A percentile compares a stretch with the other conserved stretches of the same genome.
phyloP scores from a whole-genome alignment of 306 rosid species.

The Ceratonia siliqua region DNA sequence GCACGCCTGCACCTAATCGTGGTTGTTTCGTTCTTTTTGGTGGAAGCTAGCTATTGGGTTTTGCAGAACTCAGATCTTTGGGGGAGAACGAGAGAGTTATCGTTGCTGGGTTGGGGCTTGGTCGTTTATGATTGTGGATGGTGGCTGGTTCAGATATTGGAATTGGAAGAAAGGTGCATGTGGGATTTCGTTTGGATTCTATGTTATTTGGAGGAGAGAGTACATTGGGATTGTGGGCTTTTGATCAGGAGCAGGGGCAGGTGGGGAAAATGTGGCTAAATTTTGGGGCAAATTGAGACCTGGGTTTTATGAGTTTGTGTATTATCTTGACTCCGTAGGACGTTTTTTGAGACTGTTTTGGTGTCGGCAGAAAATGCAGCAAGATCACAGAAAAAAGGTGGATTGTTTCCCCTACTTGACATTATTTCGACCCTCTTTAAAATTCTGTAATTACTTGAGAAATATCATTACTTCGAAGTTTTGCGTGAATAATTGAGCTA shows the following conservation, averaged over 20 bases:
- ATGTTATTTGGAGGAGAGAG: constrained; percentile 52
- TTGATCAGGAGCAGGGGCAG: constrained; percentile 80
- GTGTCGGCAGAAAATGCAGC: constrained; percentile 66
- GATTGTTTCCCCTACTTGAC: neutral
- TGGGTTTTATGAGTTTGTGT: constrained; percentile 24
- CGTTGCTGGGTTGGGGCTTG: constrained; percentile 33
- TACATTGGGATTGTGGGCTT: constrained; percentile 57
- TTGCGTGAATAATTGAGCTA: constrained; percentile 26
- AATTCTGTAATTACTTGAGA: neutral
- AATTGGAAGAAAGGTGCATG: constrained; percentile 60
- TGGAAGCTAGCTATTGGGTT: neutral
- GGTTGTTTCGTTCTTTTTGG: neutral
- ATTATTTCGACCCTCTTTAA: constrained; percentile 7
- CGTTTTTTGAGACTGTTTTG: constrained; percentile 32
- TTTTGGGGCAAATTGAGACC: constrained; percentile 24
- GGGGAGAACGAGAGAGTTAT: constrained; percentile 37
- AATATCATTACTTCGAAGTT: neutral
- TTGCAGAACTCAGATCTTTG: constrained; percentile 26
- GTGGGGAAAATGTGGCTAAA: constrained; percentile 84
- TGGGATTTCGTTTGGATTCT: constrained; percentile 67
- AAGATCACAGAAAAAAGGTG: constrained; percentile 79
- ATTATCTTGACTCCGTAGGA: constrained; percentile 41
- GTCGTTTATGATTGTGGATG: constrained; percentile 52
- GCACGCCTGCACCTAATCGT: neutral
- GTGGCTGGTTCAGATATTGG: constrained; percentile 38